Percentiles rank a stretch among this genome's conserved stretches.
phyloP scores from a whole-genome alignment of 768 basidiomycete genomes.

The Suillus hirtellus region DNA sequence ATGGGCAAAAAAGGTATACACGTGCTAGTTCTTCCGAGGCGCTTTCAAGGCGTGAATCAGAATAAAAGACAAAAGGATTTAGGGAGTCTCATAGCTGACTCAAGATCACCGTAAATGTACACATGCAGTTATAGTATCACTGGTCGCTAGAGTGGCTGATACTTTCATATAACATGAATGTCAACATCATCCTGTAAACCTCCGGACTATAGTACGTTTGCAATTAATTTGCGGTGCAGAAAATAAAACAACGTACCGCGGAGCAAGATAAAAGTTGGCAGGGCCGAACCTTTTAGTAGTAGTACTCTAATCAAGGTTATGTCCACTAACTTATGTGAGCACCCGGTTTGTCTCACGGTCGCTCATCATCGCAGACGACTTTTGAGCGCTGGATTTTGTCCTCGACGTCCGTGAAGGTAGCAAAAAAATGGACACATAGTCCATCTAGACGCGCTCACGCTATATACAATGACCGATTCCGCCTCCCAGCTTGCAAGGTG shows the following conservation, averaged over 20 bases:
- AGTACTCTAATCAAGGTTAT: background rate
- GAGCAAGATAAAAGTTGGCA: no score
- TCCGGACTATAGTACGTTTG: background rate
- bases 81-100: no score
- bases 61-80: no score
- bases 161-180: background rate
- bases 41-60: no score
- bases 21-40: no score
- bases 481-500: constrained; percentile 40
- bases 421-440: constrained; percentile 28
- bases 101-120: no score
- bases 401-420: constrained; percentile 8
- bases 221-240: no score
- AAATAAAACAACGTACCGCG: no score
- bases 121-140: background rate
- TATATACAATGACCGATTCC: constrained; percentile 41
- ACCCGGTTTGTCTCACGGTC: constrained; percentile 3
- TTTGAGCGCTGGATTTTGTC: constrained; percentile 9
- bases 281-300: no score
- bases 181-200: background rate
- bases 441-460: constrained; percentile 4
- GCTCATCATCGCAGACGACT: constrained; percentile 5
- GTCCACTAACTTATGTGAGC: background rate
- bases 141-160: background rate
- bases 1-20: no score